Base-by-base conservation (phyloP, 495 filamentous ascomycete species). In the Tuber borchii region DNA sequence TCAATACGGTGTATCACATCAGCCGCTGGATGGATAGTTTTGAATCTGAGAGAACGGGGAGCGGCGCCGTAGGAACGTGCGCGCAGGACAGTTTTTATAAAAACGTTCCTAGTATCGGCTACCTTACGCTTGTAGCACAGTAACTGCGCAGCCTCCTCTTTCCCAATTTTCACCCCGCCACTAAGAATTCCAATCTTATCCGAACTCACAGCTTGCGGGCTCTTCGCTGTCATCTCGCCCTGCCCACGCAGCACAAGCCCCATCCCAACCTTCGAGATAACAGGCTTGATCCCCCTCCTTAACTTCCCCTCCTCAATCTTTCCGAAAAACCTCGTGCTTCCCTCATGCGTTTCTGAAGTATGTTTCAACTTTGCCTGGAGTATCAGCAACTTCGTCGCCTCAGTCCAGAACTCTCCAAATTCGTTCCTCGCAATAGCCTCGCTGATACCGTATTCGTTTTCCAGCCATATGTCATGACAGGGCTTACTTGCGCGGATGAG, bases 401-500 rank as follows among this genome's bases (percentile, higher is more conserved):
- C 56, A 4, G 9, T 14, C 56, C n/a, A 5, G n/a, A 61, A 31
- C 26, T 16, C 56, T 61, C 56, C 56, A n/a, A 31, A 26, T 31
- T 61, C n/a, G 12, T 61, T 31, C n/a, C 16, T 31, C 31, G 56
- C n/a, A 14, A 61, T 61, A n/a, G n/a, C 56, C 12, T 61, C 56
- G 56, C 56, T 16, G 26, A 61, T 61, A 9, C n/a, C 56, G 3
- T 31, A 31, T 61, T 61, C 10, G 12, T 61, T 61, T 31, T 31
- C 56, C 17, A 46, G 45, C 45, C 45, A 19, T 46, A 46, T 46
- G 45, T 61, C 51, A 26, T 61, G n/a, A 5, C 22, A 61, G 10
- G 51, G 51, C n/a, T 61, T 61, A 61, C 51, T 61, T 26, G 51
- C n/a, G 51, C 22, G n/a, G n/a, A 61, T 61, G 51, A 61, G 51